Evolutionary conservation across 176 grass and related monocot species (phyloP), one percentile per base, ranked within the genome.

Genomic region (Lolium rigidum): DNA sequence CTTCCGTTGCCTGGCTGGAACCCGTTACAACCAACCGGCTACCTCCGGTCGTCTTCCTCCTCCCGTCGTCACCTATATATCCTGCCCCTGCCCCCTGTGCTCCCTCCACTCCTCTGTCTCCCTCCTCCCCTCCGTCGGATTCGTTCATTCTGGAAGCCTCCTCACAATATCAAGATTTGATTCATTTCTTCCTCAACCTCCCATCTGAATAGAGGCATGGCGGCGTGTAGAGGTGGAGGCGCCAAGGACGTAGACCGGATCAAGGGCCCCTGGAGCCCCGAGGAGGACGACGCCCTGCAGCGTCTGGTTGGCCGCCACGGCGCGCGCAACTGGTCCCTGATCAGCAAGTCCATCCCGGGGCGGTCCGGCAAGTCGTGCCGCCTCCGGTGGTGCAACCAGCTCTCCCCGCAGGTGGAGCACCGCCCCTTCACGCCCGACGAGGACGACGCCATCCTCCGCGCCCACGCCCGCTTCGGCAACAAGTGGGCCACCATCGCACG

Each of bases 401-500:
- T 35, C 2, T 35, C 31, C 2, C 31, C 31, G 31, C 31, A 35
- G 31, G 31, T 35, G 31, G 31, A 35, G 2, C 31, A 35, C 31
- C 31, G 31, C 9, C 86, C 96, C 55, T 98, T 98, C 81, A 95
- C 93, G 2, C 74, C 91, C 2, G 88, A 98, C 4, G 93, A 98
- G 84, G 96, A 98, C 44, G 88, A 95, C 66, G 84, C 93, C 74
- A 98, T 98, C 91, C 88, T 98, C 78, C 86, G 90, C 31, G 96
- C 96, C 9, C 93, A 95, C 84, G 83, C 85, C 0, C 43, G 90
- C 1, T 89, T 95, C 79, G 93, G 96, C 16, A 98, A 95, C 91
- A 98, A 95, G 92, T 98, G 96, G 93, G 93, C 96, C 16, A 98
- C 96, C 78, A 98, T 98, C 84, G 92, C 96, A 0, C 44, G 93